Conservation (phyloP, 805 yeast genomes). For the Saturnispora zaruensis region DNA sequence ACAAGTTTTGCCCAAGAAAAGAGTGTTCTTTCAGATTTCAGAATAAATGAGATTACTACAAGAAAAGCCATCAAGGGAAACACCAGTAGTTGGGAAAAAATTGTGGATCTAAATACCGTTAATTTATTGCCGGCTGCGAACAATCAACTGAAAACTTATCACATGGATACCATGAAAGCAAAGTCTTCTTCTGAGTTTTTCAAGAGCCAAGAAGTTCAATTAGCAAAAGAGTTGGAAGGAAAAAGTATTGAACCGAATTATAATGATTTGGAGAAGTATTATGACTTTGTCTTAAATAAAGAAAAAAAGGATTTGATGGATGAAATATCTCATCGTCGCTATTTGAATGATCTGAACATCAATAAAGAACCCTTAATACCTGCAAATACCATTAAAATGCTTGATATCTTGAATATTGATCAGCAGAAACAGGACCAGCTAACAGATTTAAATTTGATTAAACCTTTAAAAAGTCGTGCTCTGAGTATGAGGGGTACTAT, state of each 20-base stretch:
- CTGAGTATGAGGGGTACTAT: constrained; percentile 39
- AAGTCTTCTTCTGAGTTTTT: constrained; percentile 43
- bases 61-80: constrained; percentile 22
- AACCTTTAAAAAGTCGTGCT: constrained; percentile 35
- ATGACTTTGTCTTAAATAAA: constrained; percentile 43
- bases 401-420: constrained; percentile 29
- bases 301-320: constrained; percentile 47
- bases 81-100: background rate
- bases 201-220: constrained; percentile 33
- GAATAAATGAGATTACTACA: constrained; percentile 33
- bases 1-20: constrained; percentile 76
- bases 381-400: constrained; percentile 35
- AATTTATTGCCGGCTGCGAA: constrained; percentile 43
- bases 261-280: constrained; percentile 46
- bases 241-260: constrained; percentile 24
- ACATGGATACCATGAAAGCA: constrained; percentile 34
- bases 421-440: constrained; percentile 27
- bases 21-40: constrained; percentile 48
- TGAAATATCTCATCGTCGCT: constrained; percentile 45
- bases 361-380: constrained; percentile 63
- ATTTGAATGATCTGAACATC: constrained; percentile 61
- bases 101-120: constrained; percentile 45
- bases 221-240: constrained; percentile 32
- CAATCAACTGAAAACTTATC: constrained; percentile 22
- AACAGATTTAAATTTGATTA: constrained; percentile 29